Conservation (phyloP, 768 basidiomycete species). For the Saitozyma podzolica region DNA sequence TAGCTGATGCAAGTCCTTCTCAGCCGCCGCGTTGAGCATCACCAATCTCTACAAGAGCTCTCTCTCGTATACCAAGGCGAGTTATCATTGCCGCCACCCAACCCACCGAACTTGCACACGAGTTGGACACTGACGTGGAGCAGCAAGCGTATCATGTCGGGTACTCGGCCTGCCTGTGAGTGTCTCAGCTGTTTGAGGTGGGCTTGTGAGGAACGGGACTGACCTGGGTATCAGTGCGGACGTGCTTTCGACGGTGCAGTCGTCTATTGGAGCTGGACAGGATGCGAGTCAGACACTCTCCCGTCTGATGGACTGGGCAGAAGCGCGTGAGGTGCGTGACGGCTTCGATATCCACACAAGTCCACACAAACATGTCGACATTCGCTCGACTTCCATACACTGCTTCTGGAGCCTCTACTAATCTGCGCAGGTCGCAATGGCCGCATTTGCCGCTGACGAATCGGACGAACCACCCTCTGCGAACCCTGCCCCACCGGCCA, state of each 20-base stretch:
- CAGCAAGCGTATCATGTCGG: conserved; percentile 47
- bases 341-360: not conserved
- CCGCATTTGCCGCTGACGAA: conserved; percentile 46
- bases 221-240: conserved; percentile 18
- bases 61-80: conserved; percentile 41
- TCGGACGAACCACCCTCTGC: conserved; percentile 16
- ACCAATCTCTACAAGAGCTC: conserved; percentile 45
- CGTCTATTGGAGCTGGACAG: conserved; percentile 36
- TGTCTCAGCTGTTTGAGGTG: not conserved
- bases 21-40: conserved; percentile 45
- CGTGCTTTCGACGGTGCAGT: conserved; percentile 41
- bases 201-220: not conserved
- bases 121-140: conserved; percentile 10
- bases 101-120: not conserved
- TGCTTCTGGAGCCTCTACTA: not conserved
- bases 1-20: not conserved
- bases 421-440: conserved; percentile 36
- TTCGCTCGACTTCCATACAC: not conserved
- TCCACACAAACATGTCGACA: not conserved
- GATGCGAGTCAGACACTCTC: conserved; percentile 35
- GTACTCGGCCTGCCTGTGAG: conserved; percentile 40
- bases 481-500: not conserved
- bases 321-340: conserved; percentile 43
- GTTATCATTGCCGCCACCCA: conserved; percentile 4
- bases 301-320: conserved; percentile 47